These are phyloP conservation scores for Vigna nakashimae DNA, from an alignment of 306 rosid genomes.

Conservation along the genomic window DNA sequence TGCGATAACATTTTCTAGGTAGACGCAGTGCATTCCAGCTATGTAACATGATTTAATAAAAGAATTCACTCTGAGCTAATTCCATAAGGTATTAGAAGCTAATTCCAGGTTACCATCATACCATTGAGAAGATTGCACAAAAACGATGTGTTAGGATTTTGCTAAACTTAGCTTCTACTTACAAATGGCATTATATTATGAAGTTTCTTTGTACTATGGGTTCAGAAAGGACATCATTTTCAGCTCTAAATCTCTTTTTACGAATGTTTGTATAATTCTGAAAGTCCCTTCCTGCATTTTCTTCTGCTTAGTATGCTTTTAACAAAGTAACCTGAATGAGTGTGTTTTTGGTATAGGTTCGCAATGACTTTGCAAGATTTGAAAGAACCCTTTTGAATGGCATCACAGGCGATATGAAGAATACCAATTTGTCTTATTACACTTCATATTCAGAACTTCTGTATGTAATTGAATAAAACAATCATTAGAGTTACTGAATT, in stretches of 20 bases:
- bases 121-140: slow-evolving; percentile 25
- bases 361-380: slow-evolving; percentile 5
- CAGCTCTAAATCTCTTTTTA: slow-evolving; percentile 12
- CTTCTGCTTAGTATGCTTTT: background rate
- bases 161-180: background rate
- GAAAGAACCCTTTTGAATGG: slow-evolving; percentile 30
- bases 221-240: background rate
- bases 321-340: slow-evolving; percentile 4
- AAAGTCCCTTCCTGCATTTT: background rate
- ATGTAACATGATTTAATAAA: background rate
- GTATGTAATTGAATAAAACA: background rate
- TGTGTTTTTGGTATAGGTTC: slow-evolving; percentile 16
- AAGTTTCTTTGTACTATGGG: background rate
- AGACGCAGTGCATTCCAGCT: background rate
- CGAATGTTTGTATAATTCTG: slow-evolving; percentile 18
- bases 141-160: background rate
- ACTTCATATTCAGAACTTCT: slow-evolving; percentile 24
- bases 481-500: background rate
- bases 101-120: slow-evolving; percentile 23
- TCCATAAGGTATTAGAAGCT: background rate
- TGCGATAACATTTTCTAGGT: slow-evolving; percentile 8
- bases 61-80: background rate
- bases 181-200: background rate
- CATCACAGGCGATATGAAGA: background rate
- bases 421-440: slow-evolving; percentile 4